These are phyloP conservation scores for Podospora bellae-mahoneyi DNA, from an alignment of 495 filamentous ascomycete species.

Conservation along the genomic window DNA sequence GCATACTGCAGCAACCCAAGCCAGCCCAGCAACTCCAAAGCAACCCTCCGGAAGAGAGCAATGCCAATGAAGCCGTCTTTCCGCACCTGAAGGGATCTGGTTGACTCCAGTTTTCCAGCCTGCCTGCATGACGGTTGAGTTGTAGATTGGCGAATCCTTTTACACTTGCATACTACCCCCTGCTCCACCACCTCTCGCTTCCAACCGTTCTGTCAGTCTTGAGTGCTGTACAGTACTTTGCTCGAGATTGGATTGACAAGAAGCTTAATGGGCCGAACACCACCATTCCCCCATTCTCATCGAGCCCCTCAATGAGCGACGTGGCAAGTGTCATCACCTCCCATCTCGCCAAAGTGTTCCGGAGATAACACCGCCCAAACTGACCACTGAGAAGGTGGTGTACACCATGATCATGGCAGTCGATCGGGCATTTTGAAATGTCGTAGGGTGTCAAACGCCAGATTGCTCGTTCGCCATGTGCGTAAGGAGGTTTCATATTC, in stretches of 20 bases:
- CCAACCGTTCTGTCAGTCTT: too few relatives aligned
- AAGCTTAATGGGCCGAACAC: not conserved
- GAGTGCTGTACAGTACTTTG: too few relatives aligned
- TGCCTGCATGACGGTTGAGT: not conserved
- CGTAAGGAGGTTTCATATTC: not conserved
- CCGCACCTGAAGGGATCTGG: slow-evolving; percentile 1
- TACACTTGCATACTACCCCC: not conserved
- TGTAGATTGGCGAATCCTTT: not conserved
- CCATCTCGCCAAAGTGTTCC: not conserved
- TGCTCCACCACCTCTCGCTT: not conserved
- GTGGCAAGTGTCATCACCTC: not conserved
- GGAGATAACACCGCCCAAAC: not conserved
- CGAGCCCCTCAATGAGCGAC: not conserved
- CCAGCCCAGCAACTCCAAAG: not conserved
- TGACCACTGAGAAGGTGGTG: too few relatives aligned
- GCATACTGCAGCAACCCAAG: slow-evolving; percentile 2
- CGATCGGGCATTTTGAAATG: not conserved
- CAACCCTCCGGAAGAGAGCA: not conserved
- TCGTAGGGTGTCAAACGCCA: not conserved
- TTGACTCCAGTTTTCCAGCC: not conserved
- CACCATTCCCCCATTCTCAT: not conserved
- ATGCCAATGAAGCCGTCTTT: not conserved
- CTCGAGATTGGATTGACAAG: not conserved
- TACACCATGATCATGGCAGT: not conserved
- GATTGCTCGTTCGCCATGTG: not conserved